phyloP scores from a whole-genome alignment of 106 monocot genomes.

The Dendrobium officinale region DNA sequence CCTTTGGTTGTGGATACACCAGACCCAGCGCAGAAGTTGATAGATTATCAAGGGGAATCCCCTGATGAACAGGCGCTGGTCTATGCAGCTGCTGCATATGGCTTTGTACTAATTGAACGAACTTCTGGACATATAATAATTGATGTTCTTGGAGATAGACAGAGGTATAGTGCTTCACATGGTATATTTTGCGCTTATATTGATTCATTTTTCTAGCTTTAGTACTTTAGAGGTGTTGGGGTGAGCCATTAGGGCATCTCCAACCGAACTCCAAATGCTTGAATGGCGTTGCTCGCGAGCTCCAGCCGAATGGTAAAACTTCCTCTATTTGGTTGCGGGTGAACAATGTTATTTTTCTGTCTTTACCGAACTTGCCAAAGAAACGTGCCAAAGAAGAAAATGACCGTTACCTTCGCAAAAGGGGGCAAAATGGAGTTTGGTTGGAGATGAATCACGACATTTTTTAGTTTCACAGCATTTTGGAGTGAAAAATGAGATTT shows the following conservation, averaged over 20 bases:
- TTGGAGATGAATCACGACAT: too few species aligned
- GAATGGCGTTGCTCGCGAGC: too few species aligned
- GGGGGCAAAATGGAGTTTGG: too few species aligned
- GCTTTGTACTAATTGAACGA: slow-evolving; percentile 81
- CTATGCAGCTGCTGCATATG: slow-evolving; percentile 89
- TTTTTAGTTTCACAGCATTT: too few species aligned
- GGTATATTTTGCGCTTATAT: background rate
- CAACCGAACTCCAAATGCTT: too few species aligned
- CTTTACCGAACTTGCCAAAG: too few species aligned
- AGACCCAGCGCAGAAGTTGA: slow-evolving; percentile 37
- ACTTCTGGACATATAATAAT: slow-evolving; percentile 82
- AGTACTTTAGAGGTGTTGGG: background rate
- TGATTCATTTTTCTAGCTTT: background rate
- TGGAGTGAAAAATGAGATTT: too few species aligned
- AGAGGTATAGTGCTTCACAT: slow-evolving; percentile 40
- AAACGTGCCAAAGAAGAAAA: too few species aligned
- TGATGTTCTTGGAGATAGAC: slow-evolving; percentile 73
- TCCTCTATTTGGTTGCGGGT: too few species aligned
- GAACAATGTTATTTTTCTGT: too few species aligned
- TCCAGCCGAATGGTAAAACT: too few species aligned
- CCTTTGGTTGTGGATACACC: slow-evolving; percentile 52
- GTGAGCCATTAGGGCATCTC: background rate
- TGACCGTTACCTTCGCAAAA: too few species aligned
- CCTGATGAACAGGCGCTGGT: slow-evolving; percentile 94
- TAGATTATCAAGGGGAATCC: slow-evolving; percentile 95